Base-by-base conservation (phyloP, 192 early-diverging fungal species). In the Coemansia aciculifera region DNA sequence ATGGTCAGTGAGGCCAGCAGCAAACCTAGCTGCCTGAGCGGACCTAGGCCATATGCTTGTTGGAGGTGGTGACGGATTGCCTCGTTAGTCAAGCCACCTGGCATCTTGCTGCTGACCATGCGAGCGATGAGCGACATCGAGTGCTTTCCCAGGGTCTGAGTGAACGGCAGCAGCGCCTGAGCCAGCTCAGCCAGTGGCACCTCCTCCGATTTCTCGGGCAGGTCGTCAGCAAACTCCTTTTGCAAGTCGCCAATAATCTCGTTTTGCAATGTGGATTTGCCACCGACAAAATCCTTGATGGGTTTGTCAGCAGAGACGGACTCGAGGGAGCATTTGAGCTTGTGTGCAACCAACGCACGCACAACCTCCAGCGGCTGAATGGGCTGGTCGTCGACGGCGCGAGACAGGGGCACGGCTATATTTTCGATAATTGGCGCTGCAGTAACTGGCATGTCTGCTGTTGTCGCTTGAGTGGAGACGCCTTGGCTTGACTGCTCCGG, bases 231-330 rank as follows among this genome's bases (percentile, higher is more conserved):
- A 81, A 98, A 96, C 79, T 98, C 96, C 66, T 92, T 94, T 59
- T 90, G 91, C 43, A 97, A 81, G 78, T 98, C 96, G 81, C 96
- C 96, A 42, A 97, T 85, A 57, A 98, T 96, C 74, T 98, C 96
- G 84, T 98, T 98, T 72, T 96, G 96, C 57, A 98, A 85, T 29
- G 96, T 98, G 2, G 93, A 95, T 74, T 97, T 97, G 68, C 96
- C 96, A 52, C 93, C 94, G 21, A 94, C 92, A 38, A 98, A 88
- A 57, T 97, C 95, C 83, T 95, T 69, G 46, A 85, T 71, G 43
- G 89, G 86, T 81, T 44, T 32, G 12, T 39, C 39, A 19, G 87
- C 78, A 19, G 89, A 82, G 39, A 98, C 77, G n/a, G 94, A 91
- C 39, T 78, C 79, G 5, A 95, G 72, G 3, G 90, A 69, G 77